A percentile compares a stretch with the other conserved stretches of the same genome.
phyloP scores from a whole-genome alignment of 768 basidiomycete genomes.

The Tremella mesenterica region DNA sequence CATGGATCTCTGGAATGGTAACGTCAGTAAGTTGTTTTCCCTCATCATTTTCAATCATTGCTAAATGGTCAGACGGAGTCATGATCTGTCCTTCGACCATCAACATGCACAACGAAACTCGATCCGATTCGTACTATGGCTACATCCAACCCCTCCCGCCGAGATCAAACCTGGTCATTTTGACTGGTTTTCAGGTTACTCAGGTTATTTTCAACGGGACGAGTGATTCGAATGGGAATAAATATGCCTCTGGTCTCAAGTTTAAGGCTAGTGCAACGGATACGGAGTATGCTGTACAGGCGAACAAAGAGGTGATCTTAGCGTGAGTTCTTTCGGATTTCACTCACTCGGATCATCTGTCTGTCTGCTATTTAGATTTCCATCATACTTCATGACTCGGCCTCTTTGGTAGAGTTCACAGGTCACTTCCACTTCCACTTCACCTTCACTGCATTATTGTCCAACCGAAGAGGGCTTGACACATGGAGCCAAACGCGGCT shows the following conservation, averaged over 20 bases:
- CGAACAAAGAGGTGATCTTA: constrained; percentile 57
- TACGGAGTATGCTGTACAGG: constrained; percentile 49
- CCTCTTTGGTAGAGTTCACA: no score
- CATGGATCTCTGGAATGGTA: not conserved
- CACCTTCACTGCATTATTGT: no score
- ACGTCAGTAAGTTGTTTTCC: no score
- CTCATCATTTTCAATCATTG: not conserved
- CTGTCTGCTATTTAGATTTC: no score
- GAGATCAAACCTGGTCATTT: constrained; percentile 57
- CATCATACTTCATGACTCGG: no score
- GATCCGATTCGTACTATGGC: constrained; percentile 57
- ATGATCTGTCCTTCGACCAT: constrained; percentile 55
- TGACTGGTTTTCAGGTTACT: constrained; percentile 57
- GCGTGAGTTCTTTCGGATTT: constrained; percentile 23
- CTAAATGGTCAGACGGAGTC: constrained; percentile 34
- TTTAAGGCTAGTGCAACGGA: constrained; percentile 47
- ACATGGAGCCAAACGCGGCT: no score
- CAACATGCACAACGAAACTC: constrained; percentile 58
- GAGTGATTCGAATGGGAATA: constrained; percentile 37
- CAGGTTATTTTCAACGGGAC: constrained; percentile 49
- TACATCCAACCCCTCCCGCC: constrained; percentile 61
- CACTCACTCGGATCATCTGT: not conserved
- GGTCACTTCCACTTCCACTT: no score
- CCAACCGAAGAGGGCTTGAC: no score
- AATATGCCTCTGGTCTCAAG: constrained; percentile 50